Evolutionary conservation across 2,329 filamentous ascomycete species (phyloP).

Genomic region (Neocatenulostroma microsporum): DNA sequence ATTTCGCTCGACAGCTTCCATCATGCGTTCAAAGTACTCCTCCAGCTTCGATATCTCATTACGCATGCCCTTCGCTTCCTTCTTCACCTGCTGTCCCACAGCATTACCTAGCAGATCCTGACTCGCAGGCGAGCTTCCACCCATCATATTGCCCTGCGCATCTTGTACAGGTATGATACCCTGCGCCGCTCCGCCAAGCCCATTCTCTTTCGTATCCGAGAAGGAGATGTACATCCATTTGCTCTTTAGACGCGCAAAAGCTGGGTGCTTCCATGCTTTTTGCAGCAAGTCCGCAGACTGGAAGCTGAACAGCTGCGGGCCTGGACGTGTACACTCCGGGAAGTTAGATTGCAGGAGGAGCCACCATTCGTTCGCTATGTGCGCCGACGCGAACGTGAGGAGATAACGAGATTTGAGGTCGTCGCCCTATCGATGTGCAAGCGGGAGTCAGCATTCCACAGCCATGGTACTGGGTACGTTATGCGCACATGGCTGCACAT

Average conservation of each 20-base stretch:
- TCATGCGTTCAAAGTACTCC: slow-evolving; percentile 21
- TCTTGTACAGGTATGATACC: slow-evolving; percentile 25
- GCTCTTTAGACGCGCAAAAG: slow-evolving; percentile 23
- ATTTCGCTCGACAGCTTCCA: slow-evolving; percentile 20
- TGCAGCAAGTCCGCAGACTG: slow-evolving; percentile 20
- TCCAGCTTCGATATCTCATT: slow-evolving; percentile 16
- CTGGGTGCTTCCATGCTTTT: slow-evolving; percentile 23
- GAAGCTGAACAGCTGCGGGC: slow-evolving; percentile 28
- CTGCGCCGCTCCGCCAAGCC: slow-evolving; percentile 19
- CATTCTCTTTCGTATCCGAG: slow-evolving; percentile 12
- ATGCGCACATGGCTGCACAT: slow-evolving; percentile 4
- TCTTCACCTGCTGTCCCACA: slow-evolving; percentile 4
- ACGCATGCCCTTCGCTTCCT: slow-evolving; percentile 13
- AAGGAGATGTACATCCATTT: slow-evolving; percentile 28
- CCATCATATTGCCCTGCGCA: slow-evolving; percentile 20
- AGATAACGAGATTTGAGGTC: slow-evolving; percentile 25
- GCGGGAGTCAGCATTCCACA: slow-evolving; percentile 4
- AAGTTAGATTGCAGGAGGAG: slow-evolving; percentile 24
- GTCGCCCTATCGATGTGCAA: slow-evolving; percentile 12
- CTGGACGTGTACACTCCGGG: slow-evolving; percentile 21
- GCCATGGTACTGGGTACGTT: too few species aligned
- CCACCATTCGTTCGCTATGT: slow-evolving; percentile 28
- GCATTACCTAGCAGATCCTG: slow-evolving; percentile 7
- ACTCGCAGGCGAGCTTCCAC: slow-evolving; percentile 12
- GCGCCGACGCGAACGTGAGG: slow-evolving; percentile 26